Evolutionary conservation across 768 basidiomycete genomes (phyloP).

Genomic region (Macrolepiota albuminosa): DNA sequence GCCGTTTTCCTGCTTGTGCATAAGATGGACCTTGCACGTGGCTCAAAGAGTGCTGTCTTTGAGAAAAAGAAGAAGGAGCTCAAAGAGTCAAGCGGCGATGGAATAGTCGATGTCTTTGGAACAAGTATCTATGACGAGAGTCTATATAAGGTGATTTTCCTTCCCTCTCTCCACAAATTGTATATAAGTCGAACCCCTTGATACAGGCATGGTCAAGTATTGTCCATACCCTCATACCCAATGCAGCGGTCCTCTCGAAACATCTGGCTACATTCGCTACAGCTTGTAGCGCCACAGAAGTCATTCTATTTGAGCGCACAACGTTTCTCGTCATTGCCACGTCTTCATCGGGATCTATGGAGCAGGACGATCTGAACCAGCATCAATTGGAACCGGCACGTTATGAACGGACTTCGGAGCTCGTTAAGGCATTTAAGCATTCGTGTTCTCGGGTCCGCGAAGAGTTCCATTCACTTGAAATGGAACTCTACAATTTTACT

Average conservation of each 20-base stretch:
- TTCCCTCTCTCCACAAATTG: not conserved
- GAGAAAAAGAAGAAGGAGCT: conserved; percentile 73
- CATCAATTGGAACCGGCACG: conserved; percentile 62
- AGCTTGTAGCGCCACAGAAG: conserved; percentile 88
- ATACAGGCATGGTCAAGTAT: conserved; percentile 95
- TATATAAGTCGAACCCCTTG: conserved; percentile 1
- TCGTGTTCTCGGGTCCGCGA: conserved; percentile 82
- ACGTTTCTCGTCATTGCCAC: conserved; percentile 98
- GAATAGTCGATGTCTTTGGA: conserved; percentile 69
- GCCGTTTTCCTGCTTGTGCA: conserved; percentile 88
- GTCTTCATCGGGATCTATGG: conserved; percentile 32
- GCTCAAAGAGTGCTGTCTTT: conserved; percentile 54
- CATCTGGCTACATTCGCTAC: conserved; percentile 85
- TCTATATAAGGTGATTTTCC: conserved; percentile 72
- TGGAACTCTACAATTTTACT: conserved; percentile 82
- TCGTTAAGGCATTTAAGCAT: conserved; percentile 94
- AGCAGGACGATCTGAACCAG: conserved; percentile 25
- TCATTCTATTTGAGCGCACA: conserved; percentile 93
- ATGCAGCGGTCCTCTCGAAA: conserved; percentile 81
- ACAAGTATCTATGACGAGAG: conserved; percentile 98
- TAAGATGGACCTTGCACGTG: conserved; percentile 93
- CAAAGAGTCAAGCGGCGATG: conserved; percentile 59
- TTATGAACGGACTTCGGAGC: conserved; percentile 85
- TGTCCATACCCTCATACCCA: conserved; percentile 94
- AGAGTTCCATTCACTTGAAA: conserved; percentile 82